Base-by-base conservation (phyloP, 2,329 filamentous ascomycete species). In the Didymella pomorum region DNA sequence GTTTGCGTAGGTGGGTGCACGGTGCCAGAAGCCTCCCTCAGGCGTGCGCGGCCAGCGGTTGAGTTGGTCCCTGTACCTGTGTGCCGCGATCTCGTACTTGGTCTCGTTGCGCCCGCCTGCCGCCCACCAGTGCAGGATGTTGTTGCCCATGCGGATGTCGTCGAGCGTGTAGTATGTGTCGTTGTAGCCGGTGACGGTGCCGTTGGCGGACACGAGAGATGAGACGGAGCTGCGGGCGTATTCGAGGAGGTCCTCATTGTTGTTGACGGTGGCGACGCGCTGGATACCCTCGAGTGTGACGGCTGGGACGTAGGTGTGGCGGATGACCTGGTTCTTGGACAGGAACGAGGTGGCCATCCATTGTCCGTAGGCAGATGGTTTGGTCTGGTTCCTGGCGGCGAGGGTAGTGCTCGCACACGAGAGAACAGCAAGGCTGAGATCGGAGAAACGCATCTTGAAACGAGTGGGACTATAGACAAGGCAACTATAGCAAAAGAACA, bases 1-100 rank as follows among this genome's bases (percentile, higher is more conserved):
- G 61, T 84, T 79, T 18, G 76, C 77, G 61, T 84, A 84, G 2
- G 76, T 72, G 29, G 81, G 73, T 16, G 77, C 69, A 1, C 80
- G 76, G 62, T 86, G 84, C 82, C 83, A 86, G 75, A 86, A 83
- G 1, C 84, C 84, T 9, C 84, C 84, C 0, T 76, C 69, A 0
- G 79, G 70, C 0, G 81, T 86, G 14, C 84, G 77, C 5, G 82
- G 82, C 58, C 83, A 82, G 31, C 76, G 70, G 59, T 84, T 71
- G 6, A 86, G 67, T 60, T 83, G 81, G 16, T 72, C 63, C 9
- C 81, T 76, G 43, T 86, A 75, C 2, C 75, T 74, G 6, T 78
- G 78, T 3, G 83, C 82, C 0, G 83, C 84, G 5, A 68, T 68
- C 64, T 80, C 80, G 71, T 84, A 86, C 65, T 82, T 84, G 11